These are phyloP conservation scores for Schizopora paradoxa DNA, from an alignment of 1,284 basidiomycete genomes.

Conservation along the genomic window DNA sequence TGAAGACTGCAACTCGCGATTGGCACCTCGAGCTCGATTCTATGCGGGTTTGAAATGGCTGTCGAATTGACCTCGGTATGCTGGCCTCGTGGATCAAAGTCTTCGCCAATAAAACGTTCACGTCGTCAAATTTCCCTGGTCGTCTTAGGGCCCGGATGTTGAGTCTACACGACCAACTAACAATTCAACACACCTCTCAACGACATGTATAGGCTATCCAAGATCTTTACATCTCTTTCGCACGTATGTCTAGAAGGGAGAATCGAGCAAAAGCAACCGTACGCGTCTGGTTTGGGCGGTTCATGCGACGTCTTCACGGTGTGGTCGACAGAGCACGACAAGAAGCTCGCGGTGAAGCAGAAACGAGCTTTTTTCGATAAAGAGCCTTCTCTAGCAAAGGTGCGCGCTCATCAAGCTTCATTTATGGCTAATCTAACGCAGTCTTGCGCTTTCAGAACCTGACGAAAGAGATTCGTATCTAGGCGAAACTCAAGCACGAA, in stretches of 20 bases:
- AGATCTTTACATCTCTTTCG: slow-evolving; percentile 1
- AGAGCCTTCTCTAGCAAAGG: not conserved
- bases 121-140: too few relatives aligned
- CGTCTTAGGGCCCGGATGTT: too few relatives aligned
- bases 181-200: too few relatives aligned
- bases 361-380: not conserved
- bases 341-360: slow-evolving; percentile 2
- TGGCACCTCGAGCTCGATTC: too few relatives aligned
- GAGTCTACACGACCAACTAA: too few relatives aligned
- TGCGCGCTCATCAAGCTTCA: not conserved
- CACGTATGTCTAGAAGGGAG: not conserved
- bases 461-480: slow-evolving; percentile 5
- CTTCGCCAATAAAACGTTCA: too few relatives aligned
- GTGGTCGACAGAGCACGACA: not conserved
- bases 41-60: too few relatives aligned
- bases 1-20: too few relatives aligned
- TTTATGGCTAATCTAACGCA: not conserved
- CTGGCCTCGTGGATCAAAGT: too few relatives aligned
- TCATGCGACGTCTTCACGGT: slow-evolving; percentile 4
- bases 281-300: not conserved
- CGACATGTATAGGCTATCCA: too few relatives aligned
- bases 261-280: not conserved
- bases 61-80: too few relatives aligned
- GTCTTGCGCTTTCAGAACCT: not conserved
- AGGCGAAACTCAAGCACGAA: slow-evolving; percentile 2